Evolutionary conservation across 441 rosid genomes (phyloP).

Genomic region (Adansonia rubrostipa): DNA sequence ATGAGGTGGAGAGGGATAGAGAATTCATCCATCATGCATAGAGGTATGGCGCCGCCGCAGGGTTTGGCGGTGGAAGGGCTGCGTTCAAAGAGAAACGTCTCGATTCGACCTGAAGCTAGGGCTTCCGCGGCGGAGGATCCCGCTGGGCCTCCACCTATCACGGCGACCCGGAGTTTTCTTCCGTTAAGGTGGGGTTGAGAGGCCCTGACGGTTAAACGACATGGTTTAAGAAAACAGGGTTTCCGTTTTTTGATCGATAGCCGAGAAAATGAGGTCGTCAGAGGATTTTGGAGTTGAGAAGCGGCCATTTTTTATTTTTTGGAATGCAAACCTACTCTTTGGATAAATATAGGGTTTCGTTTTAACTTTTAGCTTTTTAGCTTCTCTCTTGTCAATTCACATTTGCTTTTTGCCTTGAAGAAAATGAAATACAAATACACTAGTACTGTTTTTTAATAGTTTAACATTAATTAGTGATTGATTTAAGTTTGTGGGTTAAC

Average conservation of each 20-base stretch:
- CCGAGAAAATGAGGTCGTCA: slow-evolving; percentile 14
- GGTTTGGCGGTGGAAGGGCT: slow-evolving; percentile 58
- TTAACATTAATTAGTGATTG: not conserved
- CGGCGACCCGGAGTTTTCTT: slow-evolving; percentile 59
- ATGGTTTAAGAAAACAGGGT: not conserved
- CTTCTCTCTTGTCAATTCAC: not conserved
- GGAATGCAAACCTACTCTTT: not conserved
- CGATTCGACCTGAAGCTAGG: slow-evolving; percentile 55
- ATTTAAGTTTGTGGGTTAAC: not conserved
- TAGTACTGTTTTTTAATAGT: no score
- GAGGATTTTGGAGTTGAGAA: slow-evolving; percentile 15
- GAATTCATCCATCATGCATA: slow-evolving; percentile 72
- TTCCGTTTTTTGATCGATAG: slow-evolving; percentile 8
- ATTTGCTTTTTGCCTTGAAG: not conserved
- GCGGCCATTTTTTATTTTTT: slow-evolving; percentile 31
- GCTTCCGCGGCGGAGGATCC: slow-evolving; percentile 64
- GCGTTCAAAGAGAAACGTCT: slow-evolving; percentile 69
- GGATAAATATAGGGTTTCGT: not conserved
- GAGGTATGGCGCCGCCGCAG: slow-evolving; percentile 78
- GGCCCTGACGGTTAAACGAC: slow-evolving; percentile 27
- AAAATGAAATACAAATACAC: not conserved
- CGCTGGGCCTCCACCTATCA: slow-evolving; percentile 64
- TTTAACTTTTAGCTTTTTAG: not conserved
- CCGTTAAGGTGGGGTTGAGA: slow-evolving; percentile 35
- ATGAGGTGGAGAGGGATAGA: slow-evolving; percentile 55